A percentile compares a stretch with the other conserved stretches of the same genome.
Conservation (phyloP, 345 rosid species). For the Eucalyptus polyanthemos region DNA sequence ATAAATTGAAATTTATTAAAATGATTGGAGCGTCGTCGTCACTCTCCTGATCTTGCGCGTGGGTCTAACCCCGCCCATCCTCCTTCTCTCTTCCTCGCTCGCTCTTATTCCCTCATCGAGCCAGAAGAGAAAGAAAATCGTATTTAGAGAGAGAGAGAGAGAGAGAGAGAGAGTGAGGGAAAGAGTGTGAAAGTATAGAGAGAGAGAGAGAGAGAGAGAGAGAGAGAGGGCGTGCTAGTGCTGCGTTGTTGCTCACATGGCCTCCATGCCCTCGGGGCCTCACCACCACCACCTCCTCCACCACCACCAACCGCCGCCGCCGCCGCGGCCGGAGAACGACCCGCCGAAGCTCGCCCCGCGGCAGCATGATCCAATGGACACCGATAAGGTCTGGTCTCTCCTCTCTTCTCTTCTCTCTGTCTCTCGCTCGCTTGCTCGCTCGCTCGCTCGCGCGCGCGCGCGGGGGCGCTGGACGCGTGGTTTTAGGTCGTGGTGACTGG, state of each 20-base stretch:
- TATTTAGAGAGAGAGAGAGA: neutral
- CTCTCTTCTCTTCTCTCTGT: neutral
- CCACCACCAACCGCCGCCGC: neutral
- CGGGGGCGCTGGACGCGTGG: neutral
- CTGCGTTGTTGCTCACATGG: neutral
- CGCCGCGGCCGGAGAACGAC: neutral
- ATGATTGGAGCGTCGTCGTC: neutral
- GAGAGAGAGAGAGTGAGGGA: neutral
- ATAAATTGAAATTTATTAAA: neutral
- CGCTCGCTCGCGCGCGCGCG: too few relatives aligned
- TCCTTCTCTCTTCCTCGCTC: neutral
- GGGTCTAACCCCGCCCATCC: neutral
- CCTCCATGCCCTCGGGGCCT: neutral
- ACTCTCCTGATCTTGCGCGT: neutral
- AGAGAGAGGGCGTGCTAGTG: neutral
- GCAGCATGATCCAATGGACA: constrained; percentile 6
- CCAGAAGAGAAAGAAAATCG: neutral
- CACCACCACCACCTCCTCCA: neutral
- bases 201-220: neutral
- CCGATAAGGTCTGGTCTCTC: constrained; percentile 26
- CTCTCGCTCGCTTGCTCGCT: neutral
- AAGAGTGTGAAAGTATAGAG: neutral
- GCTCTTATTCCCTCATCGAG: neutral
- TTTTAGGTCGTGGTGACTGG: neutral
- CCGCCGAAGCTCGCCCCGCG: neutral